Conservation (phyloP, 352 stramenopile genomes). For the Globisporangium spiculum region DNA sequence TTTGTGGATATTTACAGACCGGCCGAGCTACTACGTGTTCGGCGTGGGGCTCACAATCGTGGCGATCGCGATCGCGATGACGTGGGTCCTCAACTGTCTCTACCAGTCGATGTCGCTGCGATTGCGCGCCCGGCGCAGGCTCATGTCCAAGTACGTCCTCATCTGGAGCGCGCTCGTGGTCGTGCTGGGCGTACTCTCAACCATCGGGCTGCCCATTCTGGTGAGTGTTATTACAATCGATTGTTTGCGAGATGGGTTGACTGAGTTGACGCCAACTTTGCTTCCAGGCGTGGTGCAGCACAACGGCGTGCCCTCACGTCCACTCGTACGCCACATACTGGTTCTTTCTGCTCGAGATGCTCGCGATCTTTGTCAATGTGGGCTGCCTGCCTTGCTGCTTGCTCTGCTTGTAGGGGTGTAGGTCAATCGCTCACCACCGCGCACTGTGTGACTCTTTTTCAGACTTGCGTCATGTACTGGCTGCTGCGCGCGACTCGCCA, state of each 20-base stretch:
- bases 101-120: conserved; percentile 32
- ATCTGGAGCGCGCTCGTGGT: conserved; percentile 19
- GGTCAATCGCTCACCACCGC: no score
- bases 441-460: no score
- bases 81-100: conserved; percentile 44
- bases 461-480: conserved; percentile 37
- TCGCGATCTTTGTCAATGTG: conserved; percentile 38
- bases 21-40: conserved; percentile 42
- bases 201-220: conserved; percentile 41
- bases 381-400: no score
- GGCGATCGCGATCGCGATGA: conserved; percentile 35
- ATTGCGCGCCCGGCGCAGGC: conserved; percentile 24
- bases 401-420: no score
- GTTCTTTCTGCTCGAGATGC: conserved; percentile 41
- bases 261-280: no score
- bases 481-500: conserved; percentile 21
- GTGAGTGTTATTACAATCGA: conserved; percentile 7
- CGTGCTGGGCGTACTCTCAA: conserved; percentile 35
- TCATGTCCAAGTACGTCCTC: conserved; percentile 18
- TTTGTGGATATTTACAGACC: conserved; percentile 19
- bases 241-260: no score
- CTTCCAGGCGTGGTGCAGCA: conserved; percentile 27
- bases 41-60: conserved; percentile 34
- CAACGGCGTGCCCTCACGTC: conserved; percentile 21
- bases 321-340: conserved; percentile 32